Base-by-base conservation (phyloP, 108 stramenopile species). In the Skeletonema tropicum region DNA sequence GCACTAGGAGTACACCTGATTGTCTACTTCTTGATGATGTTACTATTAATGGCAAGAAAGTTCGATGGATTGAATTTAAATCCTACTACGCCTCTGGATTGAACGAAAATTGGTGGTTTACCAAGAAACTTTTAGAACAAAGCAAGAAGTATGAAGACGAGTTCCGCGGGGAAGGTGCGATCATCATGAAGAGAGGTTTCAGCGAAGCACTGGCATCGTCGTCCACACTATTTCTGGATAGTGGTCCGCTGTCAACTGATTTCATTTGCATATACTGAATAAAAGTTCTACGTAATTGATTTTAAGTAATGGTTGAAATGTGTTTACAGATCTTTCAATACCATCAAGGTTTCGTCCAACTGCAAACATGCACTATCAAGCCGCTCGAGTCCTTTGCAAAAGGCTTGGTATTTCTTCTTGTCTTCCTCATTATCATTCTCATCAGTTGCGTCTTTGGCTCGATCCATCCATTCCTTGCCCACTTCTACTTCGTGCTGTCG, bases 401-500 rank as follows among this genome's bases (percentile, higher is more conserved):
- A 94, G 45, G 69, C 86, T 21, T 70, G 67, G 31, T 87, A 89
- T 41, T 88, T 89, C 30, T 83, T 70, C 41, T 88, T 86, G 61
- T 94, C 93, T 25, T 69, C 57, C 74, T 94, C 88, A 41, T 86
- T 80, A 45, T 83, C 82, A 73, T 94, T 94, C 71, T 94, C 93
- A 57, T 90, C 90, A 21, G 65, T 74, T n/a, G 76, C 81, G 48
- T 87, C 86, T 70, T 89, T 90, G 19, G 89, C 92, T 55, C 93
- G 62, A 73, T 94, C 91, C 66, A 94, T 90, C 90, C 90, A 94
- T 57, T 92, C 88, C 58, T 83, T 89, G 3, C 93, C 93, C 19
- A 88, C 82, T 75, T 92, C 88, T 31, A 88, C 84, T 78, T 94
- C 88, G 68, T 92, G 93, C 65, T 91, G 93, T 42, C 93, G 74